phyloP scores from a whole-genome alignment of 148 eudicot species.

The Arctostaphylos glauca region DNA sequence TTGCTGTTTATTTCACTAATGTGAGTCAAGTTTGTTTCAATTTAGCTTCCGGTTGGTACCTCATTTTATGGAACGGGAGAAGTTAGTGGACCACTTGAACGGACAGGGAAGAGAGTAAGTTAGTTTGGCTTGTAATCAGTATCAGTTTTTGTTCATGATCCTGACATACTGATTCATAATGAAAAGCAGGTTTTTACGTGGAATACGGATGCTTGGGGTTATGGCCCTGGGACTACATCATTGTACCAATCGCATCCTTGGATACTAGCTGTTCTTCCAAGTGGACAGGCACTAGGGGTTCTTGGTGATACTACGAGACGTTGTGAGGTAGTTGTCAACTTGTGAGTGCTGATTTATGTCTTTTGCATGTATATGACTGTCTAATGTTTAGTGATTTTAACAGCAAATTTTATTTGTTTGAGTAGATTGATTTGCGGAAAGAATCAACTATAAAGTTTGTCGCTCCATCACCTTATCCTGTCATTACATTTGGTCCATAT shows the following conservation, averaged over 20 bases:
- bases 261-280: constrained; percentile 85
- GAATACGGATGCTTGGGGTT: constrained; percentile 96
- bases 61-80: constrained; percentile 99
- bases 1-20: neutral
- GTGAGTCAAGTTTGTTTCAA: neutral
- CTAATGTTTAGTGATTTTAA: neutral
- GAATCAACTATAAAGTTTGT: constrained; percentile 62
- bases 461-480: constrained; percentile 61
- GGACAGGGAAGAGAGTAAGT: constrained; percentile 91
- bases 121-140: constrained; percentile 6
- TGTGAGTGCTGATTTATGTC: neutral
- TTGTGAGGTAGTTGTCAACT: constrained; percentile 64
- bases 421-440: constrained; percentile 81
- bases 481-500: constrained; percentile 91
- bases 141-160: neutral
- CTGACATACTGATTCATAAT: constrained; percentile 13
- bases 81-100: constrained; percentile 93
- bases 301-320: constrained; percentile 95
- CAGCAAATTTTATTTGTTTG: constrained; percentile 11
- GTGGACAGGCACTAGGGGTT: constrained; percentile 83
- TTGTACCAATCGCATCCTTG: constrained; percentile 98
- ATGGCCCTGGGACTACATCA: constrained; percentile 84
- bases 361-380: neutral
- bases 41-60: constrained; percentile 79
- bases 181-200: constrained; percentile 72